A percentile compares a stretch with the other conserved stretches of the same genome.
These are phyloP conservation scores for Fusarium mexicanum DNA, from an alignment of 2,329 filamentous ascomycete genomes.

Conservation along the genomic window DNA sequence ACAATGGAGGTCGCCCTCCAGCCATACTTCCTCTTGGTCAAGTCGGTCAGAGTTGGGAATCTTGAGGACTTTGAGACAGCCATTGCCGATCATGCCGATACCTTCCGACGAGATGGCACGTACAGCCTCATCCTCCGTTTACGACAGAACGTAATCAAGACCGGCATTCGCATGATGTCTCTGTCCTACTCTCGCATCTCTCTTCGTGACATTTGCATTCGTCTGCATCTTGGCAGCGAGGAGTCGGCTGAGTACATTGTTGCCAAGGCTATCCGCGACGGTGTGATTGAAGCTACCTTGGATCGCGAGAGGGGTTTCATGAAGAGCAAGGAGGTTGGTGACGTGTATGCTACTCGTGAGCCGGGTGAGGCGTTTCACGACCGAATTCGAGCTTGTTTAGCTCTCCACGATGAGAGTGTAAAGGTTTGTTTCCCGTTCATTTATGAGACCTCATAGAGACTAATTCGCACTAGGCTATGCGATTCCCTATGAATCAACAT, in stretches of 20 bases:
- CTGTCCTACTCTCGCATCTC: slow-evolving; percentile 98
- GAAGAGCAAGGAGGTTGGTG: slow-evolving; percentile 97
- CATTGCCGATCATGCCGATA: slow-evolving; percentile 81
- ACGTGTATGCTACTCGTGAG: slow-evolving; percentile 95
- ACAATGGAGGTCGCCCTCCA: slow-evolving; percentile 87
- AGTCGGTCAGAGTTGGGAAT: slow-evolving; percentile 96
- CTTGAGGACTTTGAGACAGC: slow-evolving; percentile 91
- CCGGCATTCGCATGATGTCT: slow-evolving; percentile 98
- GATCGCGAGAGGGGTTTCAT: slow-evolving; percentile 96
- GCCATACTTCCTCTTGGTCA: slow-evolving; percentile 93
- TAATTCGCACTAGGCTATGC: slow-evolving; percentile 77
- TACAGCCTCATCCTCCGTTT: slow-evolving; percentile 95
- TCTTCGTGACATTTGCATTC: slow-evolving; percentile 95
- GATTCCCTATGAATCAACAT: slow-evolving; percentile 99
- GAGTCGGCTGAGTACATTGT: slow-evolving; percentile 99
- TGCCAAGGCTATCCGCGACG: slow-evolving; percentile 96
- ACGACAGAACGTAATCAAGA: slow-evolving; percentile 99
- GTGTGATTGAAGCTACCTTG: slow-evolving; percentile 93
- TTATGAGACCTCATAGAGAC: slow-evolving; percentile 1
- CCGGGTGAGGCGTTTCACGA: slow-evolving; percentile 98
- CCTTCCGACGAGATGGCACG: slow-evolving; percentile 92
- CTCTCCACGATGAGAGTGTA: slow-evolving; percentile 95
- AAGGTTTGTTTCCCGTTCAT: slow-evolving; percentile 70
- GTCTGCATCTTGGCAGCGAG: slow-evolving; percentile 90
- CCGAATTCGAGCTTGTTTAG: slow-evolving; percentile 89